Conservation (phyloP, 441 rosid species). For the Gossypium trilobum region DNA sequence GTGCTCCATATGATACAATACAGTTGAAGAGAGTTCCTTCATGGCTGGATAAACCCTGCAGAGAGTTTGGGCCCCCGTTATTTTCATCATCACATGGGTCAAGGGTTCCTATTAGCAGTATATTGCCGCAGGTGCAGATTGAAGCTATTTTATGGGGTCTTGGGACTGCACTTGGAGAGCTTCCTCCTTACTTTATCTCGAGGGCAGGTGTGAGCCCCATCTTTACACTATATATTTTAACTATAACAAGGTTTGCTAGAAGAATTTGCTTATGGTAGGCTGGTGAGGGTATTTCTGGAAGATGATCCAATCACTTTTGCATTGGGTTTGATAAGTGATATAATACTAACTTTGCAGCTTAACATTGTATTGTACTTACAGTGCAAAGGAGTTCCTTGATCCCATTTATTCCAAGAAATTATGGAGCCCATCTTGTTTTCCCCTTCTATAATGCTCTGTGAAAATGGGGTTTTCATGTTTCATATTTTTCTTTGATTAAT, state of each 20-base stretch:
- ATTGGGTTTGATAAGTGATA: not conserved
- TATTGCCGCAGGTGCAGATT: constrained; percentile 71
- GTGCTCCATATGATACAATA: constrained; percentile 82
- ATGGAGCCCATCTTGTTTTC: not conserved
- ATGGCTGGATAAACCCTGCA: constrained; percentile 85
- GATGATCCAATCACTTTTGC: not conserved
- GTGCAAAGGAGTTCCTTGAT: not conserved
- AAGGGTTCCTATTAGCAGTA: constrained; percentile 72
- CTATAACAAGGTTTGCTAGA: not conserved
- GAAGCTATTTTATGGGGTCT: constrained; percentile 90
- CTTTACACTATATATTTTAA: not conserved
- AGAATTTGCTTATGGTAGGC: constrained; percentile 3
- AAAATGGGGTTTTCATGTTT: constrained; percentile 2
- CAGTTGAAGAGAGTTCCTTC: constrained; percentile 78
- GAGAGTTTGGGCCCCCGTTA: constrained; percentile 75
- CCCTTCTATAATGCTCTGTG: not conserved
- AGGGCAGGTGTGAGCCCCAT: constrained; percentile 58
- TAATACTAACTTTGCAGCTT: not conserved
- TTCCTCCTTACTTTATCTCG: constrained; percentile 91
- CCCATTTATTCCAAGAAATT: not conserved
- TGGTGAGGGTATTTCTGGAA: not conserved
- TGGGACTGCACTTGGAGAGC: constrained; percentile 40
- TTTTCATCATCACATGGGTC: constrained; percentile 47
- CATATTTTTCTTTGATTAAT: not conserved
- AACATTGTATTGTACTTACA: not conserved